These are phyloP conservation scores for Monilinia polystroma DNA, from an alignment of 2,329 filamentous ascomycete species.

Conservation along the genomic window DNA sequence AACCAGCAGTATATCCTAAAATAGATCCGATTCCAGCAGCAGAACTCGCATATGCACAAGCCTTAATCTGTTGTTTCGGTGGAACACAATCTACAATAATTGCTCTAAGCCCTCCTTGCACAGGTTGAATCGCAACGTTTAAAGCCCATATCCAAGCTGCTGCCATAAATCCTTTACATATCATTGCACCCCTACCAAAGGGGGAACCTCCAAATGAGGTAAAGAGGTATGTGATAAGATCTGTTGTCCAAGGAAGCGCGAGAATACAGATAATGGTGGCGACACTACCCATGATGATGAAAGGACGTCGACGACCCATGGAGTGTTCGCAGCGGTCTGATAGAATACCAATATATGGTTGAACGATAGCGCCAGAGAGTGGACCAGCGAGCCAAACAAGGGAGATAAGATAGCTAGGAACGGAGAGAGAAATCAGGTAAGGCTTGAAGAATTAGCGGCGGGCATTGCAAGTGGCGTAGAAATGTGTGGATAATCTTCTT, in stretches of 20 bases:
- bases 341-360: slow-evolving; percentile 54
- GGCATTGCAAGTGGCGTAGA: neutral
- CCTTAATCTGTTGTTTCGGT: slow-evolving; percentile 37
- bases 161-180: slow-evolving; percentile 24
- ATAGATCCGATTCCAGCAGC: slow-evolving; percentile 39
- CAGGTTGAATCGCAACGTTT: slow-evolving; percentile 40
- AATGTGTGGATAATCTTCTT: neutral
- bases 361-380: slow-evolving; percentile 52
- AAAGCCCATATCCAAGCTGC: slow-evolving; percentile 35
- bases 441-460: slow-evolving; percentile 19
- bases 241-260: slow-evolving; percentile 50
- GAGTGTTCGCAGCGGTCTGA: slow-evolving; percentile 49
- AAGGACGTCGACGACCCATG: slow-evolving; percentile 50
- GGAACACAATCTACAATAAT: slow-evolving; percentile 41
- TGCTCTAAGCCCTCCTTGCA: slow-evolving; percentile 40
- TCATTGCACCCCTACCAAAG: neutral
- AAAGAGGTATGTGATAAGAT: slow-evolving; percentile 38
- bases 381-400: slow-evolving; percentile 57
- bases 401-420: slow-evolving; percentile 52
- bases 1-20: slow-evolving; percentile 38
- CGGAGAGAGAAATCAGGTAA: slow-evolving; percentile 46
- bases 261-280: slow-evolving; percentile 51
- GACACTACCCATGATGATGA: slow-evolving; percentile 50
- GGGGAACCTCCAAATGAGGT: neutral
- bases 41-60: slow-evolving; percentile 38